Conservation (phyloP, 2,329 filamentous ascomycete genomes). For the Sporothrix variecibatus region DNA sequence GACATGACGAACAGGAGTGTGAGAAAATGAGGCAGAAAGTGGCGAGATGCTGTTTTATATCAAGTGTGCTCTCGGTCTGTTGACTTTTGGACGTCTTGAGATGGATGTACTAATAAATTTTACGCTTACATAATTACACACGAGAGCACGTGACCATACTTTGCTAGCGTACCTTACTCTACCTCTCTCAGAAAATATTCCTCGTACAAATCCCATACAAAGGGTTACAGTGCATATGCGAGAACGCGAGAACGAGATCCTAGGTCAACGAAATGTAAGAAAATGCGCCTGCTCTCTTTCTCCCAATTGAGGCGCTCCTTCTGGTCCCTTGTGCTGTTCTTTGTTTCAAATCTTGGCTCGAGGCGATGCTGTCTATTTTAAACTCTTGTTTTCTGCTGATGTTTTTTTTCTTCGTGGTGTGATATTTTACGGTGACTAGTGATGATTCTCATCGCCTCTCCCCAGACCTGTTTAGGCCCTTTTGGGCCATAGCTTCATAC, state of each 20-base stretch:
- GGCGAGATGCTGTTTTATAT: not conserved
- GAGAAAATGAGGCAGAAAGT: not conserved
- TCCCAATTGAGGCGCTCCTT: not conserved
- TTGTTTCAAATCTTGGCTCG: not conserved
- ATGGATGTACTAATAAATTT: not conserved
- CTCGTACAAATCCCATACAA: not conserved
- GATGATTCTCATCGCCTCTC: not conserved
- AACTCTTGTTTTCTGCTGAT: not conserved
- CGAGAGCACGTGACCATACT: not conserved
- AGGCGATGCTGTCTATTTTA: conserved; percentile 1
- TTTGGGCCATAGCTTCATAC: not conserved
- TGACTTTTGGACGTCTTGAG: conserved; percentile 2
- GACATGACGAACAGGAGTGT: conserved; percentile 64
- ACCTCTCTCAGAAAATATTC: too few relatives aligned
- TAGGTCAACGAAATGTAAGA: not conserved
- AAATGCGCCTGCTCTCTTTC: not conserved
- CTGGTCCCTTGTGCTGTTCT: not conserved
- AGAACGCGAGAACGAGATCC: not conserved
- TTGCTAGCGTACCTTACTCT: not conserved
- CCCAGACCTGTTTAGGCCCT: not conserved
- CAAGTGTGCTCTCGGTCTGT: not conserved
- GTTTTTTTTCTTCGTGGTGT: not conserved
- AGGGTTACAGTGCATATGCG: not conserved
- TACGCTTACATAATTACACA: conserved; percentile 18
- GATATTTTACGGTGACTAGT: not conserved